A percentile compares a stretch with the other conserved stretches of the same genome.
phyloP scores from a whole-genome alignment of 352 stramenopile species.

The Phytophthora meadii region DNA sequence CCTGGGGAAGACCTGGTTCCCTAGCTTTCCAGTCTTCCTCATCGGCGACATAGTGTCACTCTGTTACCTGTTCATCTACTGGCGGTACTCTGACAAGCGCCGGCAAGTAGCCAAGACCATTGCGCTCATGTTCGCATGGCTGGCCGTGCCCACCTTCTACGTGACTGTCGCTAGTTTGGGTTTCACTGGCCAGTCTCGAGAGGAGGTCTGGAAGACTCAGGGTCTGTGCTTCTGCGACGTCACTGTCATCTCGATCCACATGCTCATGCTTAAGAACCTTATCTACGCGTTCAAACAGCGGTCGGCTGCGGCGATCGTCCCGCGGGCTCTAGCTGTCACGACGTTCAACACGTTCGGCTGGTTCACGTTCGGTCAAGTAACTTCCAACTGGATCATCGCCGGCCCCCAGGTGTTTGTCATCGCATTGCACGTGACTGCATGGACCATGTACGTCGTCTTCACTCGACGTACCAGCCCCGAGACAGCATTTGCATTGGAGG shows the following conservation, averaged over 20 bases:
- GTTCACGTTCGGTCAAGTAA: slow-evolving; percentile 56
- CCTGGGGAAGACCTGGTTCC: slow-evolving; percentile 41
- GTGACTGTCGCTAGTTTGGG: slow-evolving; percentile 30
- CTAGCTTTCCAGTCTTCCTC: slow-evolving; percentile 46
- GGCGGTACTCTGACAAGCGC: slow-evolving; percentile 28
- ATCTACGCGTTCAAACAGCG: slow-evolving; percentile 40
- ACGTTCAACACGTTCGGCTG: slow-evolving; percentile 62
- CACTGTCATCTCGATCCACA: slow-evolving; percentile 45
- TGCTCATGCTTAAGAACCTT: slow-evolving; percentile 50
- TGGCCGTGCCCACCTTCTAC: slow-evolving; percentile 36
- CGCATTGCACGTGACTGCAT: slow-evolving; percentile 36
- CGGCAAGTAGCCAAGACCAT: slow-evolving; percentile 22
- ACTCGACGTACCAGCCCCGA: slow-evolving; percentile 9
- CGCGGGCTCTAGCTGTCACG: slow-evolving; percentile 46
- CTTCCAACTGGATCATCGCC: slow-evolving; percentile 63
- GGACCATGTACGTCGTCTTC: slow-evolving; percentile 46
- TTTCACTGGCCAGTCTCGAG: slow-evolving; percentile 33
- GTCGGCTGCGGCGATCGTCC: slow-evolving; percentile 44
- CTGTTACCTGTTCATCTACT: slow-evolving; percentile 41
- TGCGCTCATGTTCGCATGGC: slow-evolving; percentile 22
- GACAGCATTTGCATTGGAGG: slow-evolving; percentile 11
- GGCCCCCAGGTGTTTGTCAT: slow-evolving; percentile 54
- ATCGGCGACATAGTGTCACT: slow-evolving; percentile 40
- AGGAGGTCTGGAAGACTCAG: slow-evolving; percentile 34
- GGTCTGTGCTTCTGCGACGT: slow-evolving; percentile 45